A percentile compares a stretch with the other conserved stretches of the same genome.
These are phyloP conservation scores for Lyophyllum semitale DNA, from an alignment of 768 basidiomycete species.

Conservation along the genomic window DNA sequence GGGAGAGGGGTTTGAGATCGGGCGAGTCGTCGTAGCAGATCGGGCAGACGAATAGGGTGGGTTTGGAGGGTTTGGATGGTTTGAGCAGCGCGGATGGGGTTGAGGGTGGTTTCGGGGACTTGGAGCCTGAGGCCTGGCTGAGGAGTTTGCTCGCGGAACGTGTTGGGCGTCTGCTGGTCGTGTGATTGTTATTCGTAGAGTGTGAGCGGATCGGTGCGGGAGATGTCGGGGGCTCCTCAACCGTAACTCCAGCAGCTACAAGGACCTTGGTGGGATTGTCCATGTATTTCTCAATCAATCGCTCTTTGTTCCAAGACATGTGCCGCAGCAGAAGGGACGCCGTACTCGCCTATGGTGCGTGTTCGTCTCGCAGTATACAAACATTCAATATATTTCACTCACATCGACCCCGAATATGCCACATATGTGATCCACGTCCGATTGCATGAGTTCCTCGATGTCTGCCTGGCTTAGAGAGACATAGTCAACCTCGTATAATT, in stretches of 20 bases:
- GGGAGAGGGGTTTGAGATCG: conserved; percentile 59
- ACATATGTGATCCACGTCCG: conserved; percentile 84
- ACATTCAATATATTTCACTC: conserved; percentile 36
- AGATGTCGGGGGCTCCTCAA: conserved; percentile 44
- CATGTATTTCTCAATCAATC: conserved; percentile 96
- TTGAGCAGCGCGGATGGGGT: conserved; percentile 28
- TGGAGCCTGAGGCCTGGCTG: conserved; percentile 27
- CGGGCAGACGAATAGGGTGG: conserved; percentile 75
- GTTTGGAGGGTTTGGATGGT: conserved; percentile 32
- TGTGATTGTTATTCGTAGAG: conserved; percentile 20
- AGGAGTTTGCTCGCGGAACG: conserved; percentile 41
- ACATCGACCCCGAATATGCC: conserved; percentile 90
- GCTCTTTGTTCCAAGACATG: conserved; percentile 95
- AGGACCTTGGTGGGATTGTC: conserved; percentile 78
- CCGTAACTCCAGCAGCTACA: conserved; percentile 68
- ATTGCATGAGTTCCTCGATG: conserved; percentile 76
- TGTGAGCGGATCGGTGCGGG: conserved; percentile 33
- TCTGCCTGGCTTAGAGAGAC: conserved; percentile 70
- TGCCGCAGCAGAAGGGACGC: conserved; percentile 81
- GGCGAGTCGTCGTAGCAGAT: conserved; percentile 87
- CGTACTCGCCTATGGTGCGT: conserved; percentile 51
- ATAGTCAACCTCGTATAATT: conserved; percentile 86
- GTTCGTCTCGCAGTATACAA: conserved; percentile 5
- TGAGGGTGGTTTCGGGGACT: conserved; percentile 29
- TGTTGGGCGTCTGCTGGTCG: conserved; percentile 30